These are phyloP conservation scores for Ciborinia camelliae DNA, from an alignment of 2,329 filamentous ascomycete genomes.

Conservation along the genomic window DNA sequence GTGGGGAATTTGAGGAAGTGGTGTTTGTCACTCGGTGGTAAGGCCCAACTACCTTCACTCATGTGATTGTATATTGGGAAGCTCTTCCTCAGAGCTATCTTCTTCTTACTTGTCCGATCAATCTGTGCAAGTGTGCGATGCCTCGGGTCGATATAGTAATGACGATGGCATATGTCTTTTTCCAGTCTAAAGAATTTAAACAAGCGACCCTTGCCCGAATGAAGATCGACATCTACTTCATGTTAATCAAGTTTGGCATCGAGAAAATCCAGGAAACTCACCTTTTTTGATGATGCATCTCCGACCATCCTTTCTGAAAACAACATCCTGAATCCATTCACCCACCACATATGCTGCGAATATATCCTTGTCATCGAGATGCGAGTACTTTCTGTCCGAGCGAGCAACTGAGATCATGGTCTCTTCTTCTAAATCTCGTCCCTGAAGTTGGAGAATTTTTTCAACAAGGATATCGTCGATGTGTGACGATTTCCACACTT, in stretches of 20 bases:
- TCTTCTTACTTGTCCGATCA: background rate
- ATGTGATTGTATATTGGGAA: background rate
- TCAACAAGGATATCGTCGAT: background rate
- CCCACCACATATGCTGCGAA: background rate
- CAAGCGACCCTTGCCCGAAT: background rate
- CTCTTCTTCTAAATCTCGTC: background rate
- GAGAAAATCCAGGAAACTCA: background rate
- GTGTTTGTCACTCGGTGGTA: background rate
- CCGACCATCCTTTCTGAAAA: background rate
- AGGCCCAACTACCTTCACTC: background rate
- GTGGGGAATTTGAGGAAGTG: background rate
- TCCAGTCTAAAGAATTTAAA: background rate
- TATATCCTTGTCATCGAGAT: background rate
- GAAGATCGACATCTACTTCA: background rate
- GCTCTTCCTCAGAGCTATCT: background rate
- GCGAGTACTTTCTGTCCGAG: background rate
- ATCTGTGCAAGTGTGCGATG: background rate
- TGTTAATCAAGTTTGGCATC: background rate
- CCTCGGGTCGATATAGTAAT: background rate
- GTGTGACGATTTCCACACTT: background rate
- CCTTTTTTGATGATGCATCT: background rate
- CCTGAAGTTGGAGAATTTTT: background rate
- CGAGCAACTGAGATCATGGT: background rate
- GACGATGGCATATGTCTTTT: background rate
- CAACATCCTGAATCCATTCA: background rate